Base-by-base conservation (phyloP, 176 grass and related monocot genomes). In the Canna indica region DNA sequence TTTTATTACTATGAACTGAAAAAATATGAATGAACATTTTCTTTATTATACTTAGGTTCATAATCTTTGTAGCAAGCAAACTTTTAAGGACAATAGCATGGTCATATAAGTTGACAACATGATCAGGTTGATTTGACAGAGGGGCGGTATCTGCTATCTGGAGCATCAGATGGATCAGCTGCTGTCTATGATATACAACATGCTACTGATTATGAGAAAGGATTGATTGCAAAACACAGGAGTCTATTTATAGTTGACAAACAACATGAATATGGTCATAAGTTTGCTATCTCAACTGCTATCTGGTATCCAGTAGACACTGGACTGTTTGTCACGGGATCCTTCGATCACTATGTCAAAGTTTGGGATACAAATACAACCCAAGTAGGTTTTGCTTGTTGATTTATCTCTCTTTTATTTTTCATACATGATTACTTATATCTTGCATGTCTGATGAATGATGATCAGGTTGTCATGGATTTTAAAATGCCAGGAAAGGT, bases 401-500 rank as follows among this genome's bases (percentile, higher is more conserved):
- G 15, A 67, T 17, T 29, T 47, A 46, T 74, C 36, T 61, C 62
- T 80, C 0, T 58, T 12, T 38, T 10, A 36, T 35, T 31, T 69
- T 64, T 64, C 28, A 70, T 76, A 66, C 32, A 27, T 18, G 11
- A 53, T 85, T 18, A 44, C 45, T 47, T 73, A 57, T 9, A 33
- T 46, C 38, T 22, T 71, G 65, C 36, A 53, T 80, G 79, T 79
- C n/a, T 75, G 29, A 72, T 69, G 39, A 10, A 17, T 75, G 29
- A 72, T 69, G 39, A 10, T 42, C 70, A 97, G 89, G 84, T 87
- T 8, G 82, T 87, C 65, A 92, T 97, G 84, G 93, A 97, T 76
- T 97, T 91, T 65, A 97, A 92, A 79, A 90, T 97, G 93, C 88
- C 93, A 18, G 93, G 81, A 69, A 97, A 97, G 71, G 88, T 97